Evolutionary conservation across 192 early-diverging fungal genomes (phyloP).

Genomic region (Rhizoclosmatium globosum): DNA sequence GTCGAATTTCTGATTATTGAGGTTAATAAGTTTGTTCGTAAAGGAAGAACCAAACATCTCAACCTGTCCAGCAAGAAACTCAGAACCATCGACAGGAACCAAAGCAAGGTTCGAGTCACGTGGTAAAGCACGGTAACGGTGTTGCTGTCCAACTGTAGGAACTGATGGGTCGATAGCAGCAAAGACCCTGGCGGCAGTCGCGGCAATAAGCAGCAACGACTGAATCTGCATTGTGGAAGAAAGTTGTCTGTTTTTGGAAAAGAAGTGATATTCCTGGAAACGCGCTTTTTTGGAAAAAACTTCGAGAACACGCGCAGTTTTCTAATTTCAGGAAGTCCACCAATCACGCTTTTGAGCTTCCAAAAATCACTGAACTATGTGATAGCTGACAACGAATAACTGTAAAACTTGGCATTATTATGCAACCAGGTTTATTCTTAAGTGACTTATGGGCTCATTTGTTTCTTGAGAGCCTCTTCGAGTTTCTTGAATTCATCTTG

Average conservation of each 20-base stretch:
- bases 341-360: too few species aligned
- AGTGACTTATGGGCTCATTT: constrained; percentile 2
- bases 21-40: neutral
- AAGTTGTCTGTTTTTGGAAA: too few species aligned
- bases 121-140: constrained; percentile 37
- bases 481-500: constrained; percentile 91
- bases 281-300: too few species aligned
- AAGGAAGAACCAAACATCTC: neutral
- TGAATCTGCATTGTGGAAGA: neutral
- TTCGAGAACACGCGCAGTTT: too few species aligned
- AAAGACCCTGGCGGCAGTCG: neutral
- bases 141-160: constrained; percentile 39
- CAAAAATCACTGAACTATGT: too few species aligned
- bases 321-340: too few species aligned
- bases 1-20: constrained; percentile 54
- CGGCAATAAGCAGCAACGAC: neutral
- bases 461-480: constrained; percentile 53
- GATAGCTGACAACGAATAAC: too few species aligned
- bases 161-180: constrained; percentile 33
- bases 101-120: constrained; percentile 39
- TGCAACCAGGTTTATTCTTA: too few species aligned
- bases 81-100: constrained; percentile 53
- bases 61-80: constrained; percentile 62
- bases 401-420: too few species aligned
- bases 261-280: too few species aligned